These are phyloP conservation scores for Sphaerulina musiva DNA, from an alignment of 2,329 filamentous ascomycete genomes.

Conservation along the genomic window DNA sequence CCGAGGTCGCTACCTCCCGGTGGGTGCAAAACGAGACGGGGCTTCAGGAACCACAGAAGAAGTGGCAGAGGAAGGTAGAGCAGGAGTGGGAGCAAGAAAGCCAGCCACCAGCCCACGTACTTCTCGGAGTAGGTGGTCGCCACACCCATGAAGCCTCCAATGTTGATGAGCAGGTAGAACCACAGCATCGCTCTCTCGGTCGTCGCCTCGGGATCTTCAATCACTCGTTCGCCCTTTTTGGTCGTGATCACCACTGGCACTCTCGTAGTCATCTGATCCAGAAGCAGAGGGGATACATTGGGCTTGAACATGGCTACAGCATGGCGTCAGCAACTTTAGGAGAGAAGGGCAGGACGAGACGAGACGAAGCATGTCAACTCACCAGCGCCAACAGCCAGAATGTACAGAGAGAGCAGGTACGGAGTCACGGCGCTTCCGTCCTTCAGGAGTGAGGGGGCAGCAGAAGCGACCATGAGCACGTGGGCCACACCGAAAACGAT, in stretches of 20 bases:
- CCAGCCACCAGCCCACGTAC: conserved; percentile 59
- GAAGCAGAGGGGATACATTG: conserved; percentile 55
- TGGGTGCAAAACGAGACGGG: conserved; percentile 25
- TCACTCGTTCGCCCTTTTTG: conserved; percentile 41
- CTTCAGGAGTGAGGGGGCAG: conserved; percentile 27
- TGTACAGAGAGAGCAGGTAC: conserved; percentile 39
- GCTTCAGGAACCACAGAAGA: conserved; percentile 26
- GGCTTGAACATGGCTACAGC: conserved; percentile 56
- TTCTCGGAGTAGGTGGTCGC: conserved; percentile 52
- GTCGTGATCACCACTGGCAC: conserved; percentile 36
- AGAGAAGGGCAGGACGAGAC: not conserved
- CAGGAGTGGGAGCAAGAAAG: conserved; percentile 54
- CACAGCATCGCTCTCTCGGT: conserved; percentile 49
- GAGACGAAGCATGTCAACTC: conserved; percentile 48
- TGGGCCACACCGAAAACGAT: conserved; percentile 37
- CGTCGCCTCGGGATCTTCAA: conserved; percentile 43
- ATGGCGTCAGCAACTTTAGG: not conserved
- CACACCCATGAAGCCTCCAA: conserved; percentile 35
- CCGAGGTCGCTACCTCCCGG: conserved; percentile 24
- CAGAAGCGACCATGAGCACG: conserved; percentile 28
- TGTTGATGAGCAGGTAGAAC: conserved; percentile 67
- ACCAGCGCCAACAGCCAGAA: conserved; percentile 37
- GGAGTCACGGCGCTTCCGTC: conserved; percentile 34
- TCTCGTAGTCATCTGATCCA: conserved; percentile 41
- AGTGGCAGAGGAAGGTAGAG: conserved; percentile 50